Conservation (phyloP, 176 grass and related monocot species). For the Carex pumila region DNA sequence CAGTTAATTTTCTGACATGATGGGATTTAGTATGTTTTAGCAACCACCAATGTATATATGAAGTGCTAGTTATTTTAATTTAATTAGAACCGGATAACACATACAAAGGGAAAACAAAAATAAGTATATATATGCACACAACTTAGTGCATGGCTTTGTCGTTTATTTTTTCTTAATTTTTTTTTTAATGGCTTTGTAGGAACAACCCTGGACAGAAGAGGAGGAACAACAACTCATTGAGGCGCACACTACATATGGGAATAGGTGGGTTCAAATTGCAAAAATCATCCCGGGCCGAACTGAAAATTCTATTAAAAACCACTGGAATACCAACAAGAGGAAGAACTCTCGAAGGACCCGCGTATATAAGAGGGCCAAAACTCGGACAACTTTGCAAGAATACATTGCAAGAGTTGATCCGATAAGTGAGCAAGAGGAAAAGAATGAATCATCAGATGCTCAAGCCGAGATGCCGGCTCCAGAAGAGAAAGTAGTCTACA, state of each 20-base stretch:
- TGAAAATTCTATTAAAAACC: slow-evolving; percentile 34
- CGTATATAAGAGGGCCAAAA: not conserved
- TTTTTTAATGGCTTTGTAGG: not conserved
- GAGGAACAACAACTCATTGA: slow-evolving; percentile 19
- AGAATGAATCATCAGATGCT: not conserved
- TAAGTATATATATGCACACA: not conserved
- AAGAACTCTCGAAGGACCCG: not conserved
- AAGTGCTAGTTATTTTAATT: too few relatives aligned
- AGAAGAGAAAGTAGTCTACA: not conserved
- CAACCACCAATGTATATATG: not conserved
- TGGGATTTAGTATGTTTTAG: not conserved
- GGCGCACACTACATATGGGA: slow-evolving; percentile 4
- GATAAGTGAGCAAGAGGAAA: not conserved
- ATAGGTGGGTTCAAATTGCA: slow-evolving; percentile 28
- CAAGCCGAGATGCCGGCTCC: not conserved
- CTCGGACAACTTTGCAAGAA: not conserved
- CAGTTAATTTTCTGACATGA: not conserved
- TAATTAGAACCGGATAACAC: not conserved
- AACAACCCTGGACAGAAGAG: slow-evolving; percentile 24
- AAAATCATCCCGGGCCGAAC: slow-evolving; percentile 16
- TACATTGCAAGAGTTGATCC: slow-evolving; percentile 9
- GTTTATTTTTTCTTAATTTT: not conserved
- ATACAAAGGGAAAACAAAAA: not conserved
- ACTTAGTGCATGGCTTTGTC: not conserved
- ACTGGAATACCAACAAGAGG: slow-evolving; percentile 31